Evolutionary conservation across 2,329 filamentous ascomycete species (phyloP).

Genomic region (Aspergillus texensis): DNA sequence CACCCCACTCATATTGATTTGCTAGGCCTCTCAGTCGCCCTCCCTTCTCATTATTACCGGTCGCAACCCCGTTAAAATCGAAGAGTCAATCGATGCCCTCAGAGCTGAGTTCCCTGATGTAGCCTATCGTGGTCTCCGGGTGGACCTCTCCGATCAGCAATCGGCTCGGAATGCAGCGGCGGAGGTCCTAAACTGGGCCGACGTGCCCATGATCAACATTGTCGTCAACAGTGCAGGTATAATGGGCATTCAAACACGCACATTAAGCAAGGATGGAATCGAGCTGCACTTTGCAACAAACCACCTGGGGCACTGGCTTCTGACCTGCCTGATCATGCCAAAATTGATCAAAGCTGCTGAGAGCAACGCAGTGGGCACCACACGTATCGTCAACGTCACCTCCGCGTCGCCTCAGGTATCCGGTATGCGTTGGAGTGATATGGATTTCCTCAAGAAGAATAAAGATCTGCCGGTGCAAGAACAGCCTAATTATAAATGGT

Average conservation of each 20-base stretch:
- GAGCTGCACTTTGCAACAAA: constrained; percentile 41
- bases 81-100: background rate
- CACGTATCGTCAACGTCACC: constrained; percentile 1
- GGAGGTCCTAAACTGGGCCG: constrained; percentile 1
- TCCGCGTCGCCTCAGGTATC: constrained; percentile 1
- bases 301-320: constrained; percentile 36
- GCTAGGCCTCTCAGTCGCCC: constrained; percentile 2
- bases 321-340: constrained; percentile 23
- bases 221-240: constrained; percentile 19
- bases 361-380: constrained; percentile 6
- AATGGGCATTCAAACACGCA: constrained; percentile 14
- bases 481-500: background rate
- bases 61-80: background rate
- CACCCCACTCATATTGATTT: background rate
- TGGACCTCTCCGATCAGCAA: background rate
- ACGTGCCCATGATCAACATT: constrained; percentile 15
- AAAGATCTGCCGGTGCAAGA: background rate
- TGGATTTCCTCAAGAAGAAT: constrained; percentile 1
- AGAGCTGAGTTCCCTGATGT: background rate
- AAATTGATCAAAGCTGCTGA: constrained; percentile 26
- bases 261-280: constrained; percentile 30
- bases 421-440: constrained; percentile 1
- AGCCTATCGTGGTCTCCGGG: background rate
- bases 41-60: constrained; percentile 1
- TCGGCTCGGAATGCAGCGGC: constrained; percentile 10